These are phyloP conservation scores for Olyra latifolia DNA, from an alignment of 176 grass and related monocot species.

Conservation along the genomic window DNA sequence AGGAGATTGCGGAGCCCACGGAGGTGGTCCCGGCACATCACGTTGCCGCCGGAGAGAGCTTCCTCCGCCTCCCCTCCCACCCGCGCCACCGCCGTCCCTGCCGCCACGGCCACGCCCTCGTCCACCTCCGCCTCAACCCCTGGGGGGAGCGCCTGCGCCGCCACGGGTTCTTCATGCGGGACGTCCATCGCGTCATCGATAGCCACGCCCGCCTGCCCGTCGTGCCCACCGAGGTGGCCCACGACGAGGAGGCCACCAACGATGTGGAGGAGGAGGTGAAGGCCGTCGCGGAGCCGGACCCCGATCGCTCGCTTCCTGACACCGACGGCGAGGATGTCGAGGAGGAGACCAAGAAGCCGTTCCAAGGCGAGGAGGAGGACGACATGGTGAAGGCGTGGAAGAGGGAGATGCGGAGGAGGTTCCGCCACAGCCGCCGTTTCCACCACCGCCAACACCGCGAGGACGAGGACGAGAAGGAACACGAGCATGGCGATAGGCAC, in stretches of 20 bases:
- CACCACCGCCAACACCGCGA: slow-evolving; percentile 8
- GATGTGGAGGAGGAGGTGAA: background rate
- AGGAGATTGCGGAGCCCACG: background rate
- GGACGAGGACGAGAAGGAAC: background rate
- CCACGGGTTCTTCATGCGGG: background rate
- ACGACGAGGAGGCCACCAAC: background rate
- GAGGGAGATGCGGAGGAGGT: slow-evolving; percentile 30
- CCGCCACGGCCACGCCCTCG: background rate
- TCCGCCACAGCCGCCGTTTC: background rate
- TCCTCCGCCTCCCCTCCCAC: slow-evolving; percentile 32
- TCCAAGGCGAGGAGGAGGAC: background rate
- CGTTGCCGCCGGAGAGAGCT: background rate
- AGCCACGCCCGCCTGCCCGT: background rate
- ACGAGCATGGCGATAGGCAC: no score
- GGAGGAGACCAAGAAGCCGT: background rate
- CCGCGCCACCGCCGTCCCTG: slow-evolving; percentile 8
- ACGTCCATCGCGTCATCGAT: background rate
- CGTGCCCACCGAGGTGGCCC: background rate
- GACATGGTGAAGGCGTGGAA: slow-evolving; percentile 10
- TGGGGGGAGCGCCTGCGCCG: slow-evolving; percentile 15
- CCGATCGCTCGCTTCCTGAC: slow-evolving; percentile 7
- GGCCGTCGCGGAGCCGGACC: slow-evolving; percentile 27
- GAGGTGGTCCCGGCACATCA: background rate
- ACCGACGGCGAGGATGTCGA: background rate
- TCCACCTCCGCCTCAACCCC: slow-evolving; percentile 1